Evolutionary conservation across 139 green algal genomes (phyloP).

Genomic region (Chlamydomonas asymmetrica): DNA sequence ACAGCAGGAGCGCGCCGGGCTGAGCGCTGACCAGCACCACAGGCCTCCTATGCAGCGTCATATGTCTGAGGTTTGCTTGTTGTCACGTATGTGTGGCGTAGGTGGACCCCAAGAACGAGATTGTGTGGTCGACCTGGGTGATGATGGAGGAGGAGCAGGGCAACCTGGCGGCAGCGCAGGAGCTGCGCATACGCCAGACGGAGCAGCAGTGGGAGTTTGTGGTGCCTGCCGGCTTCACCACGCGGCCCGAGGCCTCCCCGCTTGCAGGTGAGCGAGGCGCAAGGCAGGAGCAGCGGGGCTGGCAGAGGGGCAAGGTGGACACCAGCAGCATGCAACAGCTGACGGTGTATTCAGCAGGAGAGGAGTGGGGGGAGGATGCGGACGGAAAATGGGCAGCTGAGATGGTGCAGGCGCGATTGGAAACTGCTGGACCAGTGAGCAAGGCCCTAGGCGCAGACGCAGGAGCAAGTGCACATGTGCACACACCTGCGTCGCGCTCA

Average conservation of each 20-base stretch:
- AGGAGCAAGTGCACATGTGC: too few species aligned
- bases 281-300: not conserved
- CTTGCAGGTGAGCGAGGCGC: not conserved
- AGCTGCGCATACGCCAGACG: slow-evolving; percentile 73
- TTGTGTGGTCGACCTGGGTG: slow-evolving; percentile 83
- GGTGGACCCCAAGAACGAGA: slow-evolving; percentile 71
- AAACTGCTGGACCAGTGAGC: slow-evolving; percentile 5
- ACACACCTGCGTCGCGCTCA: too few species aligned
- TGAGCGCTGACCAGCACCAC: too few species aligned
- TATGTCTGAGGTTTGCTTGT: too few species aligned
- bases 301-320: not conserved
- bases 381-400: not conserved
- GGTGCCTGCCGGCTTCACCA: slow-evolving; percentile 67
- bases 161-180: slow-evolving; percentile 72
- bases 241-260: slow-evolving; percentile 18
- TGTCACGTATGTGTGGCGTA: too few species aligned
- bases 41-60: too few species aligned
- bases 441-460: too few species aligned
- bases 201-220: slow-evolving; percentile 72
- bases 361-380: too few species aligned
- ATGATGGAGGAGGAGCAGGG: slow-evolving; percentile 85
- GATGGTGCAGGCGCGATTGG: not conserved
- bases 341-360: too few species aligned
- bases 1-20: too few species aligned
- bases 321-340: too few species aligned